phyloP scores from a whole-genome alignment of 768 basidiomycete species.

The Tubosaeta brunneosetosa region DNA sequence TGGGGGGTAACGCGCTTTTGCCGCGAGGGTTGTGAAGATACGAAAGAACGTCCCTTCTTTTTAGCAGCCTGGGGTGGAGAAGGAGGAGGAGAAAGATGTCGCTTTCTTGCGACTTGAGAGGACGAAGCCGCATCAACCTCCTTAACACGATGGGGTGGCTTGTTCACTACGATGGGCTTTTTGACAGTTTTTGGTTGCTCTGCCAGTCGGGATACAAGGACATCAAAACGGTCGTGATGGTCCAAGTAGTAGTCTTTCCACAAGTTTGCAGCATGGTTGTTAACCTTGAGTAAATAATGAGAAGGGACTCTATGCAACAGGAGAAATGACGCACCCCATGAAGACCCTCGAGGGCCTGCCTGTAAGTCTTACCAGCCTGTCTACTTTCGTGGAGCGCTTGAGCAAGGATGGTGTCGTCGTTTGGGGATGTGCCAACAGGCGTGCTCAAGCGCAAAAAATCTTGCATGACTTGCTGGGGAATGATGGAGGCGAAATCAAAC shows the following conservation, averaged over 20 bases:
- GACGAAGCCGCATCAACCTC: constrained; percentile 9
- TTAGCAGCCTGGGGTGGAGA: constrained; percentile 26
- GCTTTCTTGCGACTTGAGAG: constrained; percentile 36
- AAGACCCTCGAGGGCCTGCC: constrained; percentile 59
- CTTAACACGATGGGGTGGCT: constrained; percentile 5
- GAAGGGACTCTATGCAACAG: not conserved
- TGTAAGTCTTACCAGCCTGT: constrained; percentile 48
- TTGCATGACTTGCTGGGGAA: constrained; percentile 53
- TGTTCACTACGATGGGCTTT: constrained; percentile 22
- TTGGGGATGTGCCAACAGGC: constrained; percentile 44
- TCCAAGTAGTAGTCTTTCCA: constrained; percentile 84
- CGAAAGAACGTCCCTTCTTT: constrained; percentile 18
- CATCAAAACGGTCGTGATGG: constrained; percentile 57
- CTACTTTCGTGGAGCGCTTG: constrained; percentile 38
- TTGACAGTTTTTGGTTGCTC: constrained; percentile 29
- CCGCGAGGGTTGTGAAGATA: constrained; percentile 23
- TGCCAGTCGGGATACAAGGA: constrained; percentile 23
- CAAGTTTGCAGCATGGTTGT: constrained; percentile 48
- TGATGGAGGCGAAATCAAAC: constrained; percentile 31
- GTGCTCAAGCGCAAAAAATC: constrained; percentile 50
- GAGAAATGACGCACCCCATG: constrained; percentile 51
- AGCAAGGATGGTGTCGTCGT: constrained; percentile 59
- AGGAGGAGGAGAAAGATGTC: constrained; percentile 18
- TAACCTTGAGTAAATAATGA: constrained; percentile 30
- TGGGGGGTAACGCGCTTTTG: constrained; percentile 21